Base-by-base conservation (phyloP, 805 yeast species). In the Saccharomycopsis sp. region DNA sequence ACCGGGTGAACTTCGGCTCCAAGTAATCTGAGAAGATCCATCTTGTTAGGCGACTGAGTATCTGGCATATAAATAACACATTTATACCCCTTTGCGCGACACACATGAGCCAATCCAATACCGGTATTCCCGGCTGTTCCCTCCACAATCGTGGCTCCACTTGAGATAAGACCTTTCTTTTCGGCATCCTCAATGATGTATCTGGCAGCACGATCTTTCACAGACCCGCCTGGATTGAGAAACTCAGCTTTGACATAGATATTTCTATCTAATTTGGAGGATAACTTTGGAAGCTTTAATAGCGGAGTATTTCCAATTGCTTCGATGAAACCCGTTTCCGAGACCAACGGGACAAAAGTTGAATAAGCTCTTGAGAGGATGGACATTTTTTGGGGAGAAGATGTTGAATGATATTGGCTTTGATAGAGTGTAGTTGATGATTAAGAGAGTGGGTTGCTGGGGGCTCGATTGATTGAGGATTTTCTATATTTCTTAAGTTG, bases 41-140 rank as follows among this genome's bases (percentile, higher is more conserved):
- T 86, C 69, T 90, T 90, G 52, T 83, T 78, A 64, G 87, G 87
- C 3, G 94, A 82, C 71, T 89, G 96, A 1, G 96, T 89, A 71
- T 90, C 83, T 59, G 97, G 97, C 91, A 90, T 89, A 75, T 89
- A 90, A 59, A 90, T 87, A 54, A 90, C 84, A 70, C 94, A 84
- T 58, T 86, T 81, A 76, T 90, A 90, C 34, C 96, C 96, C 65
- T 85, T 82, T 53, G 92, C 80, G 41, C 96, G 77, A 69, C 96
- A 88, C 52, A 85, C 82, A 64, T 82, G 86, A 3, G 96, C 97
- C 58, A 90, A 74, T 0, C 97, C 97, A 64, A 90, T 90, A 17
- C 97, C 97, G n/a, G 97, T 90, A 73, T 90, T 90, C 35, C 97
- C 97, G 2, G 97, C 97, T 12, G 97, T 89, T 5, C 96, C 96